Percentiles rank a stretch among this genome's conserved stretches.
Evolutionary conservation across 495 filamentous ascomycete species (phyloP).

Genomic region (Lasiosphaeria ovina): DNA sequence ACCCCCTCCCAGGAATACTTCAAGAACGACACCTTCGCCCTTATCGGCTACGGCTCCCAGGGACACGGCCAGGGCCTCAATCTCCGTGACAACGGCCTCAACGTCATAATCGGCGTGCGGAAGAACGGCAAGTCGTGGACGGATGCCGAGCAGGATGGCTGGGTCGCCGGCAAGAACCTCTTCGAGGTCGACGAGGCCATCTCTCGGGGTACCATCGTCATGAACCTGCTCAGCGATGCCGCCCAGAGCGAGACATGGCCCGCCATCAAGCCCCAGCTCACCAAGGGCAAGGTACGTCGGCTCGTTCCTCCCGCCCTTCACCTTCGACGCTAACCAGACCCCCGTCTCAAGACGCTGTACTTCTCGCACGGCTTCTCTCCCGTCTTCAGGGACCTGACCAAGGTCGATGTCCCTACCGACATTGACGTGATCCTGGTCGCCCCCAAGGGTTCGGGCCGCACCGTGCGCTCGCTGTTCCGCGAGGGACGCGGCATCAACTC

Average conservation of each 20-base stretch:
- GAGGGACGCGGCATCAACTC: conserved; percentile 99
- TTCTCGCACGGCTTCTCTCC: conserved; percentile 99
- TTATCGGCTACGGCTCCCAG: conserved; percentile 98
- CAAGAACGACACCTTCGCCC: conserved; percentile 98
- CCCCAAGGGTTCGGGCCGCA: conserved; percentile 97
- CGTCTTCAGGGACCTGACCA: conserved; percentile 99
- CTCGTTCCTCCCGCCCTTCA: not conserved
- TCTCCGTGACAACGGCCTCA: conserved; percentile 97
- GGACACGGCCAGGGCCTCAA: conserved; percentile 98
- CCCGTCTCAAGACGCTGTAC: conserved; percentile 75
- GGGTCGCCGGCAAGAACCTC: conserved; percentile 96
- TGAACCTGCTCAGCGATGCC: conserved; percentile 97
- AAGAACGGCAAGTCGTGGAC: conserved; percentile 98
- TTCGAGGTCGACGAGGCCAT: conserved; percentile 98
- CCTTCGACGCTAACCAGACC: not conserved
- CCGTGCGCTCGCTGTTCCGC: conserved; percentile 94
- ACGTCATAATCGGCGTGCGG: conserved; percentile 96
- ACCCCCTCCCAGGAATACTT: conserved; percentile 76
- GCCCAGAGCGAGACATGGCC: conserved; percentile 99
- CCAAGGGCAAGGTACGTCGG: conserved; percentile 83
- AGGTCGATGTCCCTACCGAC: conserved; percentile 91
- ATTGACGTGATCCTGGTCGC: conserved; percentile 99
- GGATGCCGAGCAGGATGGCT: conserved; percentile 94
- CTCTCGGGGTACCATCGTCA: conserved; percentile 87
- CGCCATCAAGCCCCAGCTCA: conserved; percentile 92